phyloP scores from a whole-genome alignment of 2,329 filamentous ascomycete species.

The Septoria petroselini region DNA sequence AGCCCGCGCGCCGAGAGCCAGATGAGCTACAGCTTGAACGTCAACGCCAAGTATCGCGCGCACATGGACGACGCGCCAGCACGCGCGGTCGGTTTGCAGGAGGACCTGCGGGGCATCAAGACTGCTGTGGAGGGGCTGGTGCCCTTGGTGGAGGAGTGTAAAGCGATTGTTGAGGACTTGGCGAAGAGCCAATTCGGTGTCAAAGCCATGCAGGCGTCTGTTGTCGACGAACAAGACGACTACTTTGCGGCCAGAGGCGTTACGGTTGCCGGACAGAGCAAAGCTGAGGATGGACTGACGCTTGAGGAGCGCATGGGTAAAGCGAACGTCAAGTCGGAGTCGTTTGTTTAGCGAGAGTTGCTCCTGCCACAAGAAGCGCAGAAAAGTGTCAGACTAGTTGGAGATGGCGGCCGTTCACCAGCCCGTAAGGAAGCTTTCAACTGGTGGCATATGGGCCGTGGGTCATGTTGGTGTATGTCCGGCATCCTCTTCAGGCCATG shows the following conservation, averaged over 20 bases:
- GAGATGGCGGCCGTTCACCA: too few relatives aligned
- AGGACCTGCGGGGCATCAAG: background rate
- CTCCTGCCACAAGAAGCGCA: constrained; percentile 26
- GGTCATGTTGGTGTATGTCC: too few relatives aligned
- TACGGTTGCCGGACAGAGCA: background rate
- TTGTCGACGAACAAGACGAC: background rate
- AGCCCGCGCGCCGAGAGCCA: constrained; percentile 5
- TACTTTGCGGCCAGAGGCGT: too few relatives aligned
- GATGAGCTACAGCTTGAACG: constrained; percentile 7
- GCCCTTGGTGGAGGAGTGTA: constrained; percentile 4
- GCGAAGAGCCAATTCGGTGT: background rate
- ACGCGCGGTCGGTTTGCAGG: constrained; percentile 4
- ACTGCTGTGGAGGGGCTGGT: background rate
- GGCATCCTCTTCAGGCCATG: too few relatives aligned
- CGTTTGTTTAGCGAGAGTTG: background rate
- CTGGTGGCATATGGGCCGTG: too few relatives aligned
- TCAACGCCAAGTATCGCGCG: constrained; percentile 13
- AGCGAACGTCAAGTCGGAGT: background rate
- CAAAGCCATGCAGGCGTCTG: background rate
- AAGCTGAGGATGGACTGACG: background rate
- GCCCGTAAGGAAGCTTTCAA: too few relatives aligned
- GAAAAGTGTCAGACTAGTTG: too few relatives aligned
- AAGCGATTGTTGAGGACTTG: background rate
- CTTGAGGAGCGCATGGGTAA: constrained; percentile 7
- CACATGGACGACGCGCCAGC: constrained; percentile 11